phyloP scores from a whole-genome alignment of 106 monocot species.

The Acorus gramineus region DNA sequence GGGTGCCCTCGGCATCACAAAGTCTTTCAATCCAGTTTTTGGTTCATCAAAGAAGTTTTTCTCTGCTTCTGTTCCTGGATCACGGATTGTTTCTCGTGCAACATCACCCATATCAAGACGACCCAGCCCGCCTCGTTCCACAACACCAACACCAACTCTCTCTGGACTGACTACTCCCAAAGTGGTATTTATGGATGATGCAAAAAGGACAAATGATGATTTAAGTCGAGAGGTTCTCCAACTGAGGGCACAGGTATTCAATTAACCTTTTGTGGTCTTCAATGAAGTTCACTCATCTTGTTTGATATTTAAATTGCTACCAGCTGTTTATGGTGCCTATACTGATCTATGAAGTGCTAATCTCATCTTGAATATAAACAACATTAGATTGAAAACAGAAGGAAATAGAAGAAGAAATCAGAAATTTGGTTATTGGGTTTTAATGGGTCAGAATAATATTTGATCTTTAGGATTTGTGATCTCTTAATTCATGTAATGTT shows the following conservation, averaged over 20 bases:
- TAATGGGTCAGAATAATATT: no score
- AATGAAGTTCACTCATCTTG: no score
- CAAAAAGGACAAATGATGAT: conserved; percentile 37
- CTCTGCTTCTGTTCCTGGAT: conserved; percentile 95
- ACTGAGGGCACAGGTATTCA: conserved; percentile 74
- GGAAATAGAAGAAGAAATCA: no score
- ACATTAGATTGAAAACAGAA: no score
- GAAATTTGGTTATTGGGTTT: no score
- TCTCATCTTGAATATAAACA: no score
- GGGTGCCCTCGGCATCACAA: conserved; percentile 62
- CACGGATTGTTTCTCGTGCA: conserved; percentile 90
- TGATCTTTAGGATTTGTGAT: no score
- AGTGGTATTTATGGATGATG: conserved; percentile 37
- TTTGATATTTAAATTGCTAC: no score
- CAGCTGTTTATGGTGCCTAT: no score
- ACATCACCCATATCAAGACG: conserved; percentile 80
- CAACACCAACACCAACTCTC: conserved; percentile 87
- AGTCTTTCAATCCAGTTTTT: conserved; percentile 90
- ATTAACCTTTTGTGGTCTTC: not conserved
- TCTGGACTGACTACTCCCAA: conserved; percentile 73
- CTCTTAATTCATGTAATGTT: no score
- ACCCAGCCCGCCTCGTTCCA: conserved; percentile 81
- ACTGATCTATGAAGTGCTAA: no score
- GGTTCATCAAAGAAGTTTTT: conserved; percentile 89
- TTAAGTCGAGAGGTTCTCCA: conserved; percentile 64